A percentile compares a stretch with the other conserved stretches of the same genome.
Conservation (phyloP, 1,139 yeast genomes). For the Casaregolazyma lundiana region DNA sequence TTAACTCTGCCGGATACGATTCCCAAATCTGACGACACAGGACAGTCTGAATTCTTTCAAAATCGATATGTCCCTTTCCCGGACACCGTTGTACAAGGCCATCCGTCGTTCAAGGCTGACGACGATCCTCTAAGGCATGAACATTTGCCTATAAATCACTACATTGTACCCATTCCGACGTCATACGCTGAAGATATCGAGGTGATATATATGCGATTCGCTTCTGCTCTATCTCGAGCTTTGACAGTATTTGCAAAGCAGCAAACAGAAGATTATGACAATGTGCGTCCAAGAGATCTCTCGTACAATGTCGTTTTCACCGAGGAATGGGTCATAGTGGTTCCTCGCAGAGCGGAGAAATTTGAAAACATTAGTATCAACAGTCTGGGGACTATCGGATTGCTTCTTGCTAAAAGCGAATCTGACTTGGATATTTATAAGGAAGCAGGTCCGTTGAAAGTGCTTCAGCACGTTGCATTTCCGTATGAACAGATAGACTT, state of each 20-base stretch:
- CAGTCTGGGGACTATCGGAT: conserved; percentile 75
- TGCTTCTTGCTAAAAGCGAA: conserved; percentile 68
- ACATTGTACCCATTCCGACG: conserved; percentile 52
- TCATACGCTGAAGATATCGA: conserved; percentile 37
- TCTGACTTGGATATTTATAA: conserved; percentile 37
- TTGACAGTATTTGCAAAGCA: conserved; percentile 9
- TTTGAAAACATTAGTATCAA: conserved; percentile 57
- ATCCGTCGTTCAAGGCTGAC: conserved; percentile 38
- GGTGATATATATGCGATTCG: conserved; percentile 28
- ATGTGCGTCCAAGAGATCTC: conserved; percentile 35
- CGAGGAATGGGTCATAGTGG: conserved; percentile 72
- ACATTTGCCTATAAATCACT: conserved; percentile 77
- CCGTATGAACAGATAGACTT: conserved; percentile 38
- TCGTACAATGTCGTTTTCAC: conserved; percentile 83
- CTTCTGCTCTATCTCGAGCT: conserved; percentile 32
- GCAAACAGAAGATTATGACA: conserved; percentile 33
- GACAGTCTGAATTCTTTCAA: conserved; percentile 1
- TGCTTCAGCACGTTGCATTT: conserved; percentile 61
- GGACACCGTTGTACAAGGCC: conserved; percentile 45
- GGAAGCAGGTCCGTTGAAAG: conserved; percentile 29
- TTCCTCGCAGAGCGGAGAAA: conserved; percentile 59
- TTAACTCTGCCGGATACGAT: conserved; percentile 56
- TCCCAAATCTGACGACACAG: not conserved
- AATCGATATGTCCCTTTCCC: conserved; percentile 52
- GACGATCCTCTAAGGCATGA: conserved; percentile 58